Evolutionary conservation across 495 filamentous ascomycete genomes (phyloP).

Genomic region (Hyphodiscus hymeniophilus): DNA sequence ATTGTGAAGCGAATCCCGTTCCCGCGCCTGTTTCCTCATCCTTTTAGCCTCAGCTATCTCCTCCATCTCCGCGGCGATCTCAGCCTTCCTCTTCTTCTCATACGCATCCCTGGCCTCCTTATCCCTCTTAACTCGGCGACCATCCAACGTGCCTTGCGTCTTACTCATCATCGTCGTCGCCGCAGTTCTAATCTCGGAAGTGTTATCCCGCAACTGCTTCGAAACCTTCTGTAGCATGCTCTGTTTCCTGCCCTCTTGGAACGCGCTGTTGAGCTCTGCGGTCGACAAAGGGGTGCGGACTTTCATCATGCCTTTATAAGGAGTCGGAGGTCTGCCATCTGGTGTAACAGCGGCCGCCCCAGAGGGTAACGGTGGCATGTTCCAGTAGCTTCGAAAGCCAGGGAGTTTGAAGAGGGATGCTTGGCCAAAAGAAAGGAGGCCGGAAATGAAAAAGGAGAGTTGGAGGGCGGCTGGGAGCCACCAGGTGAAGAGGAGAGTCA

Average conservation of each 20-base stretch:
- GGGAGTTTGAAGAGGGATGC: conserved; percentile 41
- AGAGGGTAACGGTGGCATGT: conserved; percentile 38
- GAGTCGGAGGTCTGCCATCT: conserved; percentile 5
- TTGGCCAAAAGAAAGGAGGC: conserved; percentile 50
- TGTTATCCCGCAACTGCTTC: conserved; percentile 21
- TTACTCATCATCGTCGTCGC: not conserved
- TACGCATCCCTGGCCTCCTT: conserved; percentile 32
- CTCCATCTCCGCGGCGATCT: conserved; percentile 34
- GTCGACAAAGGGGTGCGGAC: conserved; percentile 26
- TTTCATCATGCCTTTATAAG: conserved; percentile 17
- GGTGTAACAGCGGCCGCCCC: not conserved
- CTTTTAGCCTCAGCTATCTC: too few species aligned
- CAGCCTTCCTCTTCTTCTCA: conserved; percentile 35
- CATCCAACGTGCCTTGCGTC: conserved; percentile 19
- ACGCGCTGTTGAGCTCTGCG: conserved; percentile 8
- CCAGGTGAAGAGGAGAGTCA: conserved; percentile 54
- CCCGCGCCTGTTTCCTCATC: conserved; percentile 2
- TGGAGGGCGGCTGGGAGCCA: conserved; percentile 63
- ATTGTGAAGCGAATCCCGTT: too few species aligned
- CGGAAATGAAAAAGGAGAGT: conserved; percentile 58
- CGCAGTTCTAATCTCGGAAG: conserved; percentile 22
- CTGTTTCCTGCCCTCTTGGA: conserved; percentile 12
- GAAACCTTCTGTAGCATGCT: conserved; percentile 10
- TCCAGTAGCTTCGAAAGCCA: conserved; percentile 39
- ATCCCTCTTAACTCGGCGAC: conserved; percentile 21